Percentiles rank a stretch among this genome's conserved stretches.
Conservation (phyloP, 225 moss, liverwort and hornwort genomes). For the Takakia lepidozioides region DNA sequence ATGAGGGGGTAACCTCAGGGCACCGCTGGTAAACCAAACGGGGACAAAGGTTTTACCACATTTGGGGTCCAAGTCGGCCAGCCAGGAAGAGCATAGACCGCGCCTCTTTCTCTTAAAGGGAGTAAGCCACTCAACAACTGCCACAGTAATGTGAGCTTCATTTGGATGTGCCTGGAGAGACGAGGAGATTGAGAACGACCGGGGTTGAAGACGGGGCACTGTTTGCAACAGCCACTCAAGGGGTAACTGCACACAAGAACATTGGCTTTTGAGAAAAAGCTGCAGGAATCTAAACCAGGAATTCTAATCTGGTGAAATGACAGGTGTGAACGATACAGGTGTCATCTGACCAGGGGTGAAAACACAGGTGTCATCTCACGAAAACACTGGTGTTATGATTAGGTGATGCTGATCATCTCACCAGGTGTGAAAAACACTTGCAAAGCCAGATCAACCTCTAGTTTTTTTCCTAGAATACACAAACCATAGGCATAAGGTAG, state of each 20-base stretch:
- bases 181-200: conserved; percentile 89
- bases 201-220: conserved; percentile 78
- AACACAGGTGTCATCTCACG: too few relatives aligned
- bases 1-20: conserved; percentile 69
- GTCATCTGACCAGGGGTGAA: too few relatives aligned
- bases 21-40: conserved; percentile 81
- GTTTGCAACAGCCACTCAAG: conserved; percentile 92
- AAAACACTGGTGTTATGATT: conserved; percentile 1
- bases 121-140: conserved; percentile 84
- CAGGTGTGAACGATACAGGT: too few relatives aligned
- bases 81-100: conserved; percentile 93
- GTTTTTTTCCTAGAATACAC: too few relatives aligned
- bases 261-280: too few relatives aligned
- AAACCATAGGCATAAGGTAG: too few relatives aligned
- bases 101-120: conserved; percentile 76
- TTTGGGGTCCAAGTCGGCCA: conserved; percentile 63
- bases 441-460: too few relatives aligned
- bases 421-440: too few relatives aligned
- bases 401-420: too few relatives aligned
- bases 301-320: too few relatives aligned
- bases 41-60: conserved; percentile 59
- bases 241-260: conserved; percentile 63
- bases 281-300: too few relatives aligned
- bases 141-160: conserved; percentile 76
- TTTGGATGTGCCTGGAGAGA: conserved; percentile 69